Evolutionary conservation across 345 rosid genomes (phyloP).

Genomic region (Heritiera littoralis): DNA sequence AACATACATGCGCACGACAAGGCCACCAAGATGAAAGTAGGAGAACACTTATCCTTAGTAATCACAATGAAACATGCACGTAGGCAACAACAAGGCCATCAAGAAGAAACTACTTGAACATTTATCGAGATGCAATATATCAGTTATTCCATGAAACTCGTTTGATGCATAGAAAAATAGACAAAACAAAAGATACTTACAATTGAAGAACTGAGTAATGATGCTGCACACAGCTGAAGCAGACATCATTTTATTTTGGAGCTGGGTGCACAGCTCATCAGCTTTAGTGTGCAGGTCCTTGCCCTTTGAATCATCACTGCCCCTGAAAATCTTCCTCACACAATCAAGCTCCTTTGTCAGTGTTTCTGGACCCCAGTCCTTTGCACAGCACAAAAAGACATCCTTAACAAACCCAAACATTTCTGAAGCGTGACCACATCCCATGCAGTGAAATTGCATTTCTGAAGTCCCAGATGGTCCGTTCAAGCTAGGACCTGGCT

Average conservation of each 20-base stretch:
- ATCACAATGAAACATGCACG: not conserved
- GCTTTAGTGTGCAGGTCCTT: constrained; percentile 70
- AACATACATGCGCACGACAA: not conserved
- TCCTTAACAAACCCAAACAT: constrained; percentile 97
- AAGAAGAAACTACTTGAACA: not conserved
- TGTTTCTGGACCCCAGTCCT: constrained; percentile 70
- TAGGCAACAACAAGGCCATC: not conserved
- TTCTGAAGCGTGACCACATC: constrained; percentile 83
- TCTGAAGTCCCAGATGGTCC: constrained; percentile 70
- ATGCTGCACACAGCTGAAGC: constrained; percentile 63
- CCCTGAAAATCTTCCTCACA: constrained; percentile 66
- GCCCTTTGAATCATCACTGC: constrained; percentile 78
- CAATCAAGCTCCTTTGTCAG: constrained; percentile 77
- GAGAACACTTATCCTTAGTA: not conserved
- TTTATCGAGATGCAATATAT: not conserved
- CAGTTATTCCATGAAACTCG: not conserved
- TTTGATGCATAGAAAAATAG: constrained; percentile 3
- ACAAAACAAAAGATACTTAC: constrained; percentile 48
- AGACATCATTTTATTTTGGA: constrained; percentile 54
- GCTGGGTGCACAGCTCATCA: constrained; percentile 60
- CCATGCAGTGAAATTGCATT: constrained; percentile 86
- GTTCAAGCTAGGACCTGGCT: constrained; percentile 80
- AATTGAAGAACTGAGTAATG: constrained; percentile 73
- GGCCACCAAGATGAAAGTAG: not conserved
- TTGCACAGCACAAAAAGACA: constrained; percentile 72